Conservation (phyloP, 129 eudicot species). For the Helianthus annuus region HanXRQr2.0-SUNRISE NC_035439.2:141360445-141360944, state of each 20-base stretch:
- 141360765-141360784: background rate
- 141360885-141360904: too few relatives aligned
- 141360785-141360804: background rate
- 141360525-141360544: too few relatives aligned
- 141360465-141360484: too few relatives aligned
- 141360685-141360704: background rate
- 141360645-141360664: background rate
- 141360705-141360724: background rate
- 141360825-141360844: conserved; percentile 6
- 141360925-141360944: too few relatives aligned
- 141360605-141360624: background rate
- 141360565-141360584: too few relatives aligned
- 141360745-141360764: background rate
- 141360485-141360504: too few relatives aligned
- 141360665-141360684: background rate
- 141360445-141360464: too few relatives aligned
- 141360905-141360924: too few relatives aligned
- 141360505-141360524: too few relatives aligned
- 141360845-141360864: background rate
- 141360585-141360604: background rate
- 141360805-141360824: conserved; percentile 13
- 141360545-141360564: too few relatives aligned
- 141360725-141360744: background rate
- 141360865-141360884: too few relatives aligned
- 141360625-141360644: background rate